Base-by-base conservation (phyloP, 352 stramenopile genomes). In the Blastocystis sp. region DNA sequence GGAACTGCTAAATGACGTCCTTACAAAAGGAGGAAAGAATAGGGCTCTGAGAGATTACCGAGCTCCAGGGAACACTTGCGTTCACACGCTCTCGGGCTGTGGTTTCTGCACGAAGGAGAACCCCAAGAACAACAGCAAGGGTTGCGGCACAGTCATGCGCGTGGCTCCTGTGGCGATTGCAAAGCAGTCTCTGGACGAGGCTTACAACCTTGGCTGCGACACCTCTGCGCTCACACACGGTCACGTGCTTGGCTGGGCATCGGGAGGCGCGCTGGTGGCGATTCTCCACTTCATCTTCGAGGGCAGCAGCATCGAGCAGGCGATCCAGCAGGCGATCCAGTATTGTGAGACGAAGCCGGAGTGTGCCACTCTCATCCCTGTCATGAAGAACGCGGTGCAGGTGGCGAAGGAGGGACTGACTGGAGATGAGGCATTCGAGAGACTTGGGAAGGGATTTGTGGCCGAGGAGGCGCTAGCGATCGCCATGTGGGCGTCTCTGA, bases 141-240 rank as follows among this genome's bases (percentile, higher is more conserved):
- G 73, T 13, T 82, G 73, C 68, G 73, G 73, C 23, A 50, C 41
- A 15, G 20, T 82, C 3, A 82, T 82, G 73, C 73, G 73, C 18
- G 73, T 63, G 29, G 73, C 73, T 1, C 73, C 73, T 34, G 45
- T 63, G 4, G 73, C 45, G 34, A 47, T 82, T 50, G 26, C 26
- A 39, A 53, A 64, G 23, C 37, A 82, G 4, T n/a, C 56, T 6
- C 56, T 50, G 0, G 56, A 82, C 15, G 61, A 37, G 20, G 73
- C 41, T 15, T 82, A 82, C 20, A 1, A 43, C 11, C 18, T 82
- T 1, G 73, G 50, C 8, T 82, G 73, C 45, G 73, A 82, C 54
- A 29, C 23, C 20, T 26, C 73, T 1, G 9, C 41, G 4, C 47
- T 82, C 13, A 82, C 73, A 2, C 73, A 82, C 47, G 34, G 73